Evolutionary conservation across 208 protist genomes (phyloP), one percentile per base, ranked within the genome.

Genomic region (Acanthamoeba royreba): DNA sequence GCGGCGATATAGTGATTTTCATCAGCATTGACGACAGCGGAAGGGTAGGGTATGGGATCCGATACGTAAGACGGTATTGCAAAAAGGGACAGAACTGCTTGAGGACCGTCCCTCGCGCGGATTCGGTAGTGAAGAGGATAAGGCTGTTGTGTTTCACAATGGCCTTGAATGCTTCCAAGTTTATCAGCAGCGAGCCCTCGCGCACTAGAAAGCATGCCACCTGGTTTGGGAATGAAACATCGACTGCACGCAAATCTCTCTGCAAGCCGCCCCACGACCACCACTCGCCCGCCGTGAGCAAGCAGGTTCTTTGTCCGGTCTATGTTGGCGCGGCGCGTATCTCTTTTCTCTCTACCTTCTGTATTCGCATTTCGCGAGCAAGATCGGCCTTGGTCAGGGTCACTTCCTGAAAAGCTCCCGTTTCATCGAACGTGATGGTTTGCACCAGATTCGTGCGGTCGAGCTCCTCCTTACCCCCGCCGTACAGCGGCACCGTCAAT

Each of bases 201-300:
- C 83, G 83, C 35, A 90, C 83, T 13, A 90, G 47, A 31, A 90
- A 90, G 83, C 52, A 58, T 43, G 83, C 53, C 52, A 69, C 15
- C 28, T 90, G 83, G 33, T 90, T 90, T 13, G 45, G 83, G 38
- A 90, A 90, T 15, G 83, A 90, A 25, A 47, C 52, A 38, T 90
- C 83, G 13, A 90, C 83, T 43, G 45, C 35, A 15, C 83, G 83
- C 83, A 90, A 35, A 38, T 90, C 83, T 19, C 83, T 1, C 74
- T 86, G 40, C 2, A 4, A 13, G 22, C n/a, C 61, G 19, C 25
- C 61, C 5, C n/a, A 72, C 17, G n/a, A 40, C 7, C 7, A 4
- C 11, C n/a, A 7, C 4, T 9, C 9, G n/a, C 28, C 5, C 4
- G 40, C 58, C 19, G 19, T 55, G 13, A 55, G 19, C 9, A 55